These are phyloP conservation scores for Coemansia sp. DNA, from an alignment of 192 early-diverging fungal genomes.

Conservation along the genomic window DNA sequence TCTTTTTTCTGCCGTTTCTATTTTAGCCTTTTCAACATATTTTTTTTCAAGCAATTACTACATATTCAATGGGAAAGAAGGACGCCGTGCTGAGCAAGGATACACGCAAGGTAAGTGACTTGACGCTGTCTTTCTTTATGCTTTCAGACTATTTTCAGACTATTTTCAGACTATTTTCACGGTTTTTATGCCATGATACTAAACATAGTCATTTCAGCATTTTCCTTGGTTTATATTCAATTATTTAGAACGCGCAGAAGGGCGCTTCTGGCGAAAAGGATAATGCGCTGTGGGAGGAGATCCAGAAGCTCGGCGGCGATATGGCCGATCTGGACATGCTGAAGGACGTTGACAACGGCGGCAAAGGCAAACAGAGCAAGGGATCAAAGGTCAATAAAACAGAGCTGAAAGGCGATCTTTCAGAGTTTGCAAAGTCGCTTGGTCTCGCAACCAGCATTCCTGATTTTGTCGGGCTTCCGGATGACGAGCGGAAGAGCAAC, in stretches of 20 bases:
- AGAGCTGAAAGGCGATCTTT: slow-evolving; percentile 31
- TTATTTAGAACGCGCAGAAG: background rate
- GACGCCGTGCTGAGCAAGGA: slow-evolving; percentile 13
- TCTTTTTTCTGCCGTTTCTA: background rate
- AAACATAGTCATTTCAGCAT: background rate
- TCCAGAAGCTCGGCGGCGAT: slow-evolving; percentile 65
- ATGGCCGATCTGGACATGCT: slow-evolving; percentile 62
- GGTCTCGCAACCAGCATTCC: slow-evolving; percentile 33
- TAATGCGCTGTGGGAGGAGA: slow-evolving; percentile 60
- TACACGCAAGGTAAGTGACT: slow-evolving; percentile 10
- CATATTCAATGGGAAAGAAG: slow-evolving; percentile 22
- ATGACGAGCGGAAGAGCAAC: slow-evolving; percentile 22
- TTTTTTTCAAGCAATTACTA: background rate
- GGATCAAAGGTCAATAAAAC: slow-evolving; percentile 16
- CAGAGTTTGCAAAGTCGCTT: slow-evolving; percentile 45
- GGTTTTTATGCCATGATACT: too few species aligned
- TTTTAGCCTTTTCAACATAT: background rate
- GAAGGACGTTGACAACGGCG: slow-evolving; percentile 57
- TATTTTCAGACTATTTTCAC: too few species aligned
- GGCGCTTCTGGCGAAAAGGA: background rate
- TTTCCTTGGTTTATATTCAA: background rate
- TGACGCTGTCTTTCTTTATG: background rate
- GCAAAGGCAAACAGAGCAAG: slow-evolving; percentile 24
- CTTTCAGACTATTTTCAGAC: too few species aligned
- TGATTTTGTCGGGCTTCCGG: slow-evolving; percentile 28